Conservation (phyloP, 805 yeast genomes). For the Wickerhamomyces sydowiorum region DNA sequence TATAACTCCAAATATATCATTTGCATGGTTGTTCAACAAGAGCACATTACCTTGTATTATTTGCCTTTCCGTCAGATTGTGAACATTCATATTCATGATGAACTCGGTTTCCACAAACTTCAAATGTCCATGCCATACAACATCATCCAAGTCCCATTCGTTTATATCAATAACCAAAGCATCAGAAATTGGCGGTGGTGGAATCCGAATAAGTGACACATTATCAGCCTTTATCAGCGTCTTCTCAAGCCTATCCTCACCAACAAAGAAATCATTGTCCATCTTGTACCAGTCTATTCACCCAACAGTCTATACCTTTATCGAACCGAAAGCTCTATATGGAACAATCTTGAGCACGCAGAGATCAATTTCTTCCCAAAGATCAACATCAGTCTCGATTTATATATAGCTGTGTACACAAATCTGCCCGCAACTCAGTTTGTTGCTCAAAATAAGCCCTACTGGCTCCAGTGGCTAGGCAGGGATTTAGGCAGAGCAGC, state of each 20-base stretch:
- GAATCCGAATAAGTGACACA: slow-evolving; percentile 10
- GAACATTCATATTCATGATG: slow-evolving; percentile 1
- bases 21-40: slow-evolving; percentile 8
- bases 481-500: neutral
- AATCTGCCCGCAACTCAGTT: too few species aligned
- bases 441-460: too few species aligned
- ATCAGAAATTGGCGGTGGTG: slow-evolving; percentile 7
- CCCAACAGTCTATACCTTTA: neutral
- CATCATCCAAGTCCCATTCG: slow-evolving; percentile 27
- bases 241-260: slow-evolving; percentile 1
- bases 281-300: neutral
- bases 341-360: neutral
- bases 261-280: neutral
- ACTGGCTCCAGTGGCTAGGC: neutral
- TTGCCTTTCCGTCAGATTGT: neutral
- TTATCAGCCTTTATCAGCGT: neutral
- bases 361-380: too few species aligned
- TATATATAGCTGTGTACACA: too few species aligned
- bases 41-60: slow-evolving; percentile 6
- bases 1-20: slow-evolving; percentile 30
- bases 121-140: slow-evolving; percentile 30
- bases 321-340: neutral
- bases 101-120: slow-evolving; percentile 23
- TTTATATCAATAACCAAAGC: slow-evolving; percentile 4
- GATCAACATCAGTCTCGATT: too few species aligned